These are phyloP conservation scores for Fonsecaea pugnacius DNA, from an alignment of 2,329 filamentous ascomycete genomes.

Conservation along the genomic window DNA sequence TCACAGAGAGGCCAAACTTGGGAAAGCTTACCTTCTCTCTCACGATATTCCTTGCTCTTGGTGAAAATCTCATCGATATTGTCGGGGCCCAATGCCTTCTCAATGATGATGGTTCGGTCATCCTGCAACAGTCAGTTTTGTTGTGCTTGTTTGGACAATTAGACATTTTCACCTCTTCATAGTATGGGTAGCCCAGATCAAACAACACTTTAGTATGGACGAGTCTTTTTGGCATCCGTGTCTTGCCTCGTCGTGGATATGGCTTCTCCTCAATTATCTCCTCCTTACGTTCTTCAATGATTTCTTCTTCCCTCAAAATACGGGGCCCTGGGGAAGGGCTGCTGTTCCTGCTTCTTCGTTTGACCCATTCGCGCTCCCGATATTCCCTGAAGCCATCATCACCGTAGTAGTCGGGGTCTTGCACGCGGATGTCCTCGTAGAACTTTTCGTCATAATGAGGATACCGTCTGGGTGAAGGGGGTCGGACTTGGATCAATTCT, in stretches of 20 bases:
- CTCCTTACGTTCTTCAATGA: slow-evolving; percentile 42
- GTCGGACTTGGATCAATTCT: slow-evolving; percentile 69
- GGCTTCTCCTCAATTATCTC: slow-evolving; percentile 56
- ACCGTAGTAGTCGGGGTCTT: slow-evolving; percentile 69
- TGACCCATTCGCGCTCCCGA: slow-evolving; percentile 64
- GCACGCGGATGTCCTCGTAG: slow-evolving; percentile 68
- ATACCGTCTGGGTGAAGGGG: slow-evolving; percentile 59
- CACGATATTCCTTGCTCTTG: slow-evolving; percentile 74
- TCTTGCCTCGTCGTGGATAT: slow-evolving; percentile 85
- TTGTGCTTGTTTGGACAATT: neutral
- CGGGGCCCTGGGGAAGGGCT: slow-evolving; percentile 36
- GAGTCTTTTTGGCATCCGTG: slow-evolving; percentile 78
- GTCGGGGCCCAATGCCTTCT: slow-evolving; percentile 82
- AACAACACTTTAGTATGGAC: slow-evolving; percentile 80
- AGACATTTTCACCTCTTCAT: slow-evolving; percentile 72
- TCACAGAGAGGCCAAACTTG: neutral
- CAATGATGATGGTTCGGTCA: slow-evolving; percentile 73
- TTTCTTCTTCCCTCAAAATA: slow-evolving; percentile 35
- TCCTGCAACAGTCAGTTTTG: slow-evolving; percentile 59
- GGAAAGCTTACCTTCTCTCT: slow-evolving; percentile 33
- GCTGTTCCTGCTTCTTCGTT: slow-evolving; percentile 43
- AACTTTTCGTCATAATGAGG: slow-evolving; percentile 63
- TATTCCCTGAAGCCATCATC: slow-evolving; percentile 74
- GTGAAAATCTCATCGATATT: slow-evolving; percentile 90
- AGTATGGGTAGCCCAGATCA: slow-evolving; percentile 82